Percentiles rank a stretch among this genome's conserved stretches.
Conservation (phyloP, 257 asterid species). For the Handroanthus guayacan region DNA sequence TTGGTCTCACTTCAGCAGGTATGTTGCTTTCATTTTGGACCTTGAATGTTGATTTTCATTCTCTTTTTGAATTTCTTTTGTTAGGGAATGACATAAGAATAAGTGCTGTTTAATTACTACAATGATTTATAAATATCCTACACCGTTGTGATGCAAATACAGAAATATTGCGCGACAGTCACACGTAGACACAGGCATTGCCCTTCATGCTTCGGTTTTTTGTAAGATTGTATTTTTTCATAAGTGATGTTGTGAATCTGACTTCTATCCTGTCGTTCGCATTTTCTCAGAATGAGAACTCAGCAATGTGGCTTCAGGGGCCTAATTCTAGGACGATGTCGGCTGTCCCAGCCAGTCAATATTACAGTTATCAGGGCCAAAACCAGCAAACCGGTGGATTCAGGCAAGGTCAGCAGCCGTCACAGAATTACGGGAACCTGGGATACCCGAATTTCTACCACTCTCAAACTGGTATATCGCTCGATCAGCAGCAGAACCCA, state of each 20-base stretch:
- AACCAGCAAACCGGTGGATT: conserved; percentile 75
- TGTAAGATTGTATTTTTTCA: no score
- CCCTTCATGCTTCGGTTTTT: no score
- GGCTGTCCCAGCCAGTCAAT: conserved; percentile 70
- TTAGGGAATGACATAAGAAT: no score
- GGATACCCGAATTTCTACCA: conserved; percentile 85
- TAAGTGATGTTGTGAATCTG: neutral
- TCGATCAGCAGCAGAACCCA: conserved; percentile 67
- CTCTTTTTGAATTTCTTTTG: no score
- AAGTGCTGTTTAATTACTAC: no score
- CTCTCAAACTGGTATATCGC: conserved; percentile 66
- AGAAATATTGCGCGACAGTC: no score
- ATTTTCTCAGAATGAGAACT: conserved; percentile 67
- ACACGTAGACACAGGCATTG: no score
- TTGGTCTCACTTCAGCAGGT: conserved; percentile 91
- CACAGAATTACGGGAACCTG: conserved; percentile 68
- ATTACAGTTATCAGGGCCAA: conserved; percentile 76
- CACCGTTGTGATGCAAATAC: no score
- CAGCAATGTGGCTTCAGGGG: conserved; percentile 89
- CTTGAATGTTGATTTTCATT: neutral
- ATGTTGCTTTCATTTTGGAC: conserved; percentile 17
- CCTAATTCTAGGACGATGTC: conserved; percentile 79
- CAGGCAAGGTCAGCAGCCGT: conserved; percentile 87
- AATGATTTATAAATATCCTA: no score
- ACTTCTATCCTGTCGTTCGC: conserved; percentile 2